Conservation (phyloP, 176 grass and related monocot genomes). For the Guadua angustifolia region DNA sequence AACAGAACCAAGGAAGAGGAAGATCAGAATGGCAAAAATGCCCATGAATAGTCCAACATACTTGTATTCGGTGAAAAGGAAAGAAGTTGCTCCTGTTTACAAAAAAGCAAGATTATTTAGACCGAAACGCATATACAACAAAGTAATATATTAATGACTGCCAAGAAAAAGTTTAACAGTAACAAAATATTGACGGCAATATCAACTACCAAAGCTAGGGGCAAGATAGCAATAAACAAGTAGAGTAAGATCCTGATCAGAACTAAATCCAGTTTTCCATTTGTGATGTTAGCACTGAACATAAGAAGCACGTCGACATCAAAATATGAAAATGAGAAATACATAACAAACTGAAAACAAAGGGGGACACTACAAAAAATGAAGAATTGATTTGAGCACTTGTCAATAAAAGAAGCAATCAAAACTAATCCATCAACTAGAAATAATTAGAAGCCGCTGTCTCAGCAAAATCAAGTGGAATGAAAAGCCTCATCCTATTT, state of each 20-base stretch:
- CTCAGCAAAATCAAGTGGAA: neutral
- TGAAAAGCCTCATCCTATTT: neutral
- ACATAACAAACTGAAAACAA: neutral
- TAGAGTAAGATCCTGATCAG: neutral
- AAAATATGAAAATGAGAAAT: neutral
- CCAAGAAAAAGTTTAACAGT: neutral
- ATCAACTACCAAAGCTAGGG: constrained; percentile 4
- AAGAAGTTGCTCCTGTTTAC: constrained; percentile 61
- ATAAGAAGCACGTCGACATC: neutral
- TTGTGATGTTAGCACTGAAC: neutral
- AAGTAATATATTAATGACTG: neutral
- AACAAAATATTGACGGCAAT: neutral
- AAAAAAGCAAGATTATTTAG: constrained; percentile 26
- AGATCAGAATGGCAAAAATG: constrained; percentile 58
- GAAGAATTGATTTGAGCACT: neutral
- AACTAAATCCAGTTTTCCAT: neutral
- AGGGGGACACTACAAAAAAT: neutral
- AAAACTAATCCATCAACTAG: neutral
- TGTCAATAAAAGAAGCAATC: neutral
- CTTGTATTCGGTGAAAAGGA: constrained; percentile 68
- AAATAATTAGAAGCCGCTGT: neutral
- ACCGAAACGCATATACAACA: constrained; percentile 12
- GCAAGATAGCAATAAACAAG: neutral
- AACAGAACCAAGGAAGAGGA: constrained; percentile 70
- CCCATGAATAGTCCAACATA: constrained; percentile 69